Percentiles rank a stretch among this genome's conserved stretches.
phyloP scores from a whole-genome alignment of 2,329 filamentous ascomycete genomes.

The Colletotrichum lentis region DNA sequence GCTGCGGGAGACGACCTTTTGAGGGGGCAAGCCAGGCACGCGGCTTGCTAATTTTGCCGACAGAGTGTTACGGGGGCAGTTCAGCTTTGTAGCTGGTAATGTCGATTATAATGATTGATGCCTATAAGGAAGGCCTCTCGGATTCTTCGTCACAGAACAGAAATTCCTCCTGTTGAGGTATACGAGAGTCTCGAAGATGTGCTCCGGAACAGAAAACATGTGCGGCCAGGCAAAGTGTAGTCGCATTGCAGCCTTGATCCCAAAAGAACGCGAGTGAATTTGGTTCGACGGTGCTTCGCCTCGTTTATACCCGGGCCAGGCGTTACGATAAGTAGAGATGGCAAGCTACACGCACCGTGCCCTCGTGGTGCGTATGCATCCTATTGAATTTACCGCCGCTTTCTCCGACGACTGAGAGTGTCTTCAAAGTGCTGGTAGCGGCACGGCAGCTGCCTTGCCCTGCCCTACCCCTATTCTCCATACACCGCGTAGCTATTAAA shows the following conservation, averaged over 20 bases:
- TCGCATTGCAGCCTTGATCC: no score
- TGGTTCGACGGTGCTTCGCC: no score
- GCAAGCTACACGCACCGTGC: no score
- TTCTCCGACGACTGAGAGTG: background rate
- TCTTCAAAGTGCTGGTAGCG: background rate
- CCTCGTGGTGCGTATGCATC: no score
- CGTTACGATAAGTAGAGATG: no score
- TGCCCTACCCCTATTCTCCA: background rate
- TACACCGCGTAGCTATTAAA: background rate
- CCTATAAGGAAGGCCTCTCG: background rate
- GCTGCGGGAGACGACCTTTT: slow-evolving; percentile 70
- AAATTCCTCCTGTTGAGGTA: no score
- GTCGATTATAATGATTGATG: background rate
- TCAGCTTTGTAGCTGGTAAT: background rate
- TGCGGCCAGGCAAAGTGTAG: no score
- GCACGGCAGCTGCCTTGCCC: background rate
- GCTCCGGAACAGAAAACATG: no score
- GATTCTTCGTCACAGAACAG: no score
- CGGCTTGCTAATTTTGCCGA: background rate
- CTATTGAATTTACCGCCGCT: background rate
- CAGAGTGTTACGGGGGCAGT: background rate
- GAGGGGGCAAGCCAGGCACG: slow-evolving; percentile 22
- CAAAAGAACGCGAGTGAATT: no score
- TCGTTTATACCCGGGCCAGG: no score
- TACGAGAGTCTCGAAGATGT: no score